phyloP scores from a whole-genome alignment of 2,329 filamentous ascomycete species.

The Parastagonospora avenae region DNA sequence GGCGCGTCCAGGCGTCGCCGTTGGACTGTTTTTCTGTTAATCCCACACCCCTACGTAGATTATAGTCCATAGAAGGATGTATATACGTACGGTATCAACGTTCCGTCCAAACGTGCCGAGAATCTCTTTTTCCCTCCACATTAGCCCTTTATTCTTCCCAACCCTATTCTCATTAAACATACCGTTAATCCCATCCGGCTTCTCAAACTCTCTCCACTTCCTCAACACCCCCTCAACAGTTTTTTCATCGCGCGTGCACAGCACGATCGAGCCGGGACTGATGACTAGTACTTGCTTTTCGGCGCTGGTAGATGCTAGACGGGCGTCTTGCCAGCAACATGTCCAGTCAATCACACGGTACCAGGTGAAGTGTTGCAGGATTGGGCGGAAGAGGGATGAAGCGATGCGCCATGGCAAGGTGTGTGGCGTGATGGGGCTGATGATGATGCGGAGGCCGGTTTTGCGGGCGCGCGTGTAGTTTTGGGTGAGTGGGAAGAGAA shows the following conservation, averaged over 20 bases:
- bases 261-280: slow-evolving; percentile 12
- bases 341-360: slow-evolving; percentile 18
- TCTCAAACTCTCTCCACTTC: slow-evolving; percentile 27
- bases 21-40: slow-evolving; percentile 8
- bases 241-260: slow-evolving; percentile 21
- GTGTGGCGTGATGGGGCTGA: slow-evolving; percentile 23
- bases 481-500: slow-evolving; percentile 5
- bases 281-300: slow-evolving; percentile 23
- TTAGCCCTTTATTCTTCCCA: too few species aligned
- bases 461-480: slow-evolving; percentile 23
- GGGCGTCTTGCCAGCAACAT: slow-evolving; percentile 20
- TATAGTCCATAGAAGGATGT: too few species aligned
- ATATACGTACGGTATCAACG: slow-evolving; percentile 25
- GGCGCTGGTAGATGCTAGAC: slow-evolving; percentile 13
- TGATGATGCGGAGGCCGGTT: slow-evolving; percentile 16
- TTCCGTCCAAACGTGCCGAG: slow-evolving; percentile 24
- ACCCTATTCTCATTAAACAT: background rate
- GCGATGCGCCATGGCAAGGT: slow-evolving; percentile 16
- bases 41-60: background rate
- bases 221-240: slow-evolving; percentile 18
- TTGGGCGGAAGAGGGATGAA: background rate
- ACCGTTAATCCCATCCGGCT: slow-evolving; percentile 28
- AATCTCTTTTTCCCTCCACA: slow-evolving; percentile 9
- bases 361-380: slow-evolving; percentile 14
- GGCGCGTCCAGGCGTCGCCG: slow-evolving; percentile 49